Conservation (phyloP, 2,329 filamentous ascomycete species). For the Alternaria sp. region DNA sequence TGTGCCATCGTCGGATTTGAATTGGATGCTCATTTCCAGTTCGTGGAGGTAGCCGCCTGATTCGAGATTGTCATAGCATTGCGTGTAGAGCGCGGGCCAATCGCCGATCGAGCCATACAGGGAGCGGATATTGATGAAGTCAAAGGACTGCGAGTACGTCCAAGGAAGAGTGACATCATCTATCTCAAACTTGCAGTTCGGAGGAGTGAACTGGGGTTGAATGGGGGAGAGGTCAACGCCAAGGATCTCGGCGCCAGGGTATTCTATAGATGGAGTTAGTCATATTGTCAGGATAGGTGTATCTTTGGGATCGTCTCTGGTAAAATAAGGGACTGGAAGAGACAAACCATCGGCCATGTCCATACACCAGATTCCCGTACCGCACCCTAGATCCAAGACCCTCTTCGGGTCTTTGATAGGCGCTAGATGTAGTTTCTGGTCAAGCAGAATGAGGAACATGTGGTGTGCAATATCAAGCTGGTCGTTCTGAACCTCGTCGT, state of each 20-base stretch:
- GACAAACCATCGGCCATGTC: conserved; percentile 34
- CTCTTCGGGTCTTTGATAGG: conserved; percentile 29
- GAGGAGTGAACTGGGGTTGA: conserved; percentile 55
- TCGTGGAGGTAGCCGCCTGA: conserved; percentile 53
- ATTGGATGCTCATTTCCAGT: conserved; percentile 53
- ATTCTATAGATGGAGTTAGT: conserved; percentile 9
- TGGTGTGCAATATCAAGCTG: conserved; percentile 41
- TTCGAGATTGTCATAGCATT: conserved; percentile 36
- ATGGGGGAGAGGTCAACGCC: conserved; percentile 59
- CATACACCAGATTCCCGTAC: conserved; percentile 42
- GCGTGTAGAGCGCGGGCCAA: conserved; percentile 52
- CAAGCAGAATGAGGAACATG: conserved; percentile 34
- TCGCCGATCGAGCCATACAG: conserved; percentile 55
- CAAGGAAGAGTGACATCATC: conserved; percentile 54
- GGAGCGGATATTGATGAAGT: conserved; percentile 56
- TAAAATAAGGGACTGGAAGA: background rate
- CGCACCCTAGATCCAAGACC: conserved; percentile 37
- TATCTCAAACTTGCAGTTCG: conserved; percentile 57
- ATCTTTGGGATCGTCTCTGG: background rate
- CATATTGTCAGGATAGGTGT: background rate
- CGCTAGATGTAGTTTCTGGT: conserved; percentile 35
- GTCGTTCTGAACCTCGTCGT: conserved; percentile 41
- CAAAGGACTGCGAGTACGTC: conserved; percentile 46
- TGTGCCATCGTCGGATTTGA: conserved; percentile 51
- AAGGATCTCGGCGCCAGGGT: conserved; percentile 49